These are phyloP conservation scores for Tripterygium wilfordii DNA, from an alignment of 177 flowering plant genomes.

Conservation along the genomic window DNA sequence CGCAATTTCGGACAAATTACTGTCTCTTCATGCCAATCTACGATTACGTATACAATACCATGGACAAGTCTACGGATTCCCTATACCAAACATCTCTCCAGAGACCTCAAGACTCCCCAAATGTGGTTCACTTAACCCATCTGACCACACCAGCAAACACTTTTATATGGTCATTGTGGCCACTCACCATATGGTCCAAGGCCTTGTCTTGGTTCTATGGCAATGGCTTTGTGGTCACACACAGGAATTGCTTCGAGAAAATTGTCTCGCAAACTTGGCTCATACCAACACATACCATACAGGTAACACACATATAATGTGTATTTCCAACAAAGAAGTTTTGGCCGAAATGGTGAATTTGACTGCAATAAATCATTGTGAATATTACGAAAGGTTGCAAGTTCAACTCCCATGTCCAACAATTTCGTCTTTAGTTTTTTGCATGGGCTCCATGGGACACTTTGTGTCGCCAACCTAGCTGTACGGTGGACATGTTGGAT, in stretches of 20 bases:
- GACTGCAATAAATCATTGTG: too few relatives aligned
- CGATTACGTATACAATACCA: conserved; percentile 72
- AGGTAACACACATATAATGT: conserved; percentile 27
- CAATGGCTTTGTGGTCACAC: conserved; percentile 32
- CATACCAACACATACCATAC: conserved; percentile 50
- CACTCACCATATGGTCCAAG: conserved; percentile 43
- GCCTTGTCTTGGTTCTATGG: conserved; percentile 30
- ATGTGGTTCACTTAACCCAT: conserved; percentile 76
- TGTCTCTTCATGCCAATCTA: conserved; percentile 84
- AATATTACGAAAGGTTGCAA: too few relatives aligned
- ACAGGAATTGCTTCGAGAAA: conserved; percentile 33
- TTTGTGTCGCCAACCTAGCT: too few relatives aligned
- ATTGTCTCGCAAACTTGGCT: conserved; percentile 57
- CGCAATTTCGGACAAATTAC: conserved; percentile 73
- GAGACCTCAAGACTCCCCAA: conserved; percentile 37
- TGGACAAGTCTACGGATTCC: conserved; percentile 53
- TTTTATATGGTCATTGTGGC: conserved; percentile 56
- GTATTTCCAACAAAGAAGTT: background rate
- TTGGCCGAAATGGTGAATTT: background rate
- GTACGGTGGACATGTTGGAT: too few relatives aligned
- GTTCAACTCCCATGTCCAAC: background rate
- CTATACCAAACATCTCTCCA: conserved; percentile 38
- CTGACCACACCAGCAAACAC: conserved; percentile 54
- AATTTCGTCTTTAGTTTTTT: background rate
- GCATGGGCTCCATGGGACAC: too few relatives aligned